Base-by-base conservation (phyloP, 2,329 filamentous ascomycete species). In the Fusarium anguioides region DNA sequence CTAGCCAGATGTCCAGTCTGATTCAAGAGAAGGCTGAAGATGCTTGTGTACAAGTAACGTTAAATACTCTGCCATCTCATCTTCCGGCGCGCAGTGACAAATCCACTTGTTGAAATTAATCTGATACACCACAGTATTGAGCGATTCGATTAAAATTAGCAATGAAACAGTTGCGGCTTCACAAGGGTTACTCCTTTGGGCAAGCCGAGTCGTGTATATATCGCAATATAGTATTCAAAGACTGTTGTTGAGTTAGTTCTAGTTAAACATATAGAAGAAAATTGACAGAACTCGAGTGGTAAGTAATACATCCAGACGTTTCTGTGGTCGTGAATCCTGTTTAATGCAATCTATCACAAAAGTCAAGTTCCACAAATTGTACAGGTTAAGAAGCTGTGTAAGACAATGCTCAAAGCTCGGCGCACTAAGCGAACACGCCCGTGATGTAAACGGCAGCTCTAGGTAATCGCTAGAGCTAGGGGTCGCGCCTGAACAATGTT, bases 121-220 rank as follows among this genome's bases (percentile, higher is more conserved):
- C 18, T 45, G 58, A 63, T 24, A 39, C 35, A 21, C 10, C n/a
- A n/a, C n/a, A n/a, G n/a, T 26, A 26, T 40, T 63, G 27, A 17
- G 27, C 17, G 17, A 29, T 12, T 29, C 27, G 27, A 29, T 29
- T 44, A 50, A 63, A 36, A 63, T 45, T 50, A 31, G 42, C 26
- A n/a, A 63, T 47, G 39, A 58, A 63, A 49, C 42, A 55, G 63
- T 70, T 70, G 63, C 66, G 60, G 70, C 70, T 72, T 66, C 44
- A 9, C 37, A 47, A 68, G 71, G 63, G 23, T 68, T 73, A 70
- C 71, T 65, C 23, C 27, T 62, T 72, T 63, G 18, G 69, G 71
- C 24, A 73, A 72, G 54, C 71, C 71, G 71, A 51, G 18, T 57
- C 35, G 60, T 57, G 35, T 41, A 53, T 36, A 40, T 24, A 29